phyloP scores from a whole-genome alignment of 1,284 basidiomycete genomes.

The Melampsora occidentalis region DNA sequence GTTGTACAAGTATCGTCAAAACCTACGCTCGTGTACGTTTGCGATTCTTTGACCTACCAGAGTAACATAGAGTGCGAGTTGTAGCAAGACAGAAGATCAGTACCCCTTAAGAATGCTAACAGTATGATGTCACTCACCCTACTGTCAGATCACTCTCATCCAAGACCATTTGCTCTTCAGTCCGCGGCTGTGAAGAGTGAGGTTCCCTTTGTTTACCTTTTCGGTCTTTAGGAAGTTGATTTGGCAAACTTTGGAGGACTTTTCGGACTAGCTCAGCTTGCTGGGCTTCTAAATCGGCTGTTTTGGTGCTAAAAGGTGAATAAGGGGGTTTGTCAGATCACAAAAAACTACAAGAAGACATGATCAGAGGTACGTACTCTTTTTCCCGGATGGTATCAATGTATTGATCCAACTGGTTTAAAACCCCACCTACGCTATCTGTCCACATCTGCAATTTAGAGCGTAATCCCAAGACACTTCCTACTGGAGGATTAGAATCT shows the following conservation, averaged over 20 bases:
- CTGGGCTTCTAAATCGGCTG: slow-evolving; percentile 67
- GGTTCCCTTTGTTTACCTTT: too few species aligned
- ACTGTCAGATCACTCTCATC: too few species aligned
- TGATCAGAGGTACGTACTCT: slow-evolving; percentile 9
- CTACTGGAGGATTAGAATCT: background rate
- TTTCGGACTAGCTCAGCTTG: slow-evolving; percentile 82
- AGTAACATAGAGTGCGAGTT: too few species aligned
- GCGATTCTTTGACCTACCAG: too few species aligned
- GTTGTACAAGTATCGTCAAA: too few species aligned
- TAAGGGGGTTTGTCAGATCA: background rate
- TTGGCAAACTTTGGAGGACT: slow-evolving; percentile 80
- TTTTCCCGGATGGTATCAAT: slow-evolving; percentile 26
- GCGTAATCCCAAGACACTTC: background rate
- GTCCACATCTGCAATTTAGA: slow-evolving; percentile 17
- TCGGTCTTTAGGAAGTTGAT: slow-evolving; percentile 66
- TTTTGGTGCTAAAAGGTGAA: background rate
- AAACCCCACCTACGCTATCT: background rate
- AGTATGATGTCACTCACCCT: too few species aligned
- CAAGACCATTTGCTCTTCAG: too few species aligned
- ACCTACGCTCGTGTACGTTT: too few species aligned
- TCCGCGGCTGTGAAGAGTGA: too few species aligned
- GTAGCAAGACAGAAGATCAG: too few species aligned
- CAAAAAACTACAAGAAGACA: background rate
- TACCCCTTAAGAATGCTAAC: too few species aligned
- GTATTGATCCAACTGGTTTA: slow-evolving; percentile 29